Evolutionary conservation across 2,329 filamentous ascomycete genomes (phyloP).

Genomic region (Trichoderma citrinoviride): DNA sequence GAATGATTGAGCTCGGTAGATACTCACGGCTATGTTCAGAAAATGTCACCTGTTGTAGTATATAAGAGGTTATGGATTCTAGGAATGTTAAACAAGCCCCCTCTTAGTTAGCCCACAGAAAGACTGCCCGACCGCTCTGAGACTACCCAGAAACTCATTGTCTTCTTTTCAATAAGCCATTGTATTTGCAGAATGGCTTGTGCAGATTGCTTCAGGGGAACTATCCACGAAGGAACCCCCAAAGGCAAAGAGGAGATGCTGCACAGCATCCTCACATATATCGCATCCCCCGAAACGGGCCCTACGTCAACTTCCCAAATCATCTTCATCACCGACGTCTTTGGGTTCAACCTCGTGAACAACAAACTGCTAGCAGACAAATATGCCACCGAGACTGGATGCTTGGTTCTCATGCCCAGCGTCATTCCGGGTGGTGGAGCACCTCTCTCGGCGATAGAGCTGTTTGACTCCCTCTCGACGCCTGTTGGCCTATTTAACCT

Average conservation of each 20-base stretch:
- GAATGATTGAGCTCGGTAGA: background rate
- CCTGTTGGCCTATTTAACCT: background rate
- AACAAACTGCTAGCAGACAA: slow-evolving; percentile 5
- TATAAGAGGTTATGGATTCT: background rate
- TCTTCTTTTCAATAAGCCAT: background rate
- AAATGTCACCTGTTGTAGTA: background rate
- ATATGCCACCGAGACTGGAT: slow-evolving; percentile 1
- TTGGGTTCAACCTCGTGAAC: slow-evolving; percentile 3
- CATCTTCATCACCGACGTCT: background rate
- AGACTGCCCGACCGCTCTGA: background rate
- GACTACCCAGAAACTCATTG: no score
- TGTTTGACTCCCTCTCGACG: slow-evolving; percentile 1
- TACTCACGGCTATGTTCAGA: background rate
- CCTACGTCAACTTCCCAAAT: background rate
- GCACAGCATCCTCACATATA: background rate
- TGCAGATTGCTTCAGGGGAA: background rate
- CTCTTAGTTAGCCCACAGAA: no score
- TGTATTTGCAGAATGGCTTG: background rate
- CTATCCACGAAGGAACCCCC: background rate
- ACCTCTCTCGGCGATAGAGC: slow-evolving; percentile 1
- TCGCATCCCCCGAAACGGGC: background rate
- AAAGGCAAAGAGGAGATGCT: background rate
- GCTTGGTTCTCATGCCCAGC: background rate
- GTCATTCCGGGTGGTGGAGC: background rate
- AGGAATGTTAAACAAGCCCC: background rate